phyloP scores from a whole-genome alignment of 306 rosid genomes.

The Lablab purpureus region DNA sequence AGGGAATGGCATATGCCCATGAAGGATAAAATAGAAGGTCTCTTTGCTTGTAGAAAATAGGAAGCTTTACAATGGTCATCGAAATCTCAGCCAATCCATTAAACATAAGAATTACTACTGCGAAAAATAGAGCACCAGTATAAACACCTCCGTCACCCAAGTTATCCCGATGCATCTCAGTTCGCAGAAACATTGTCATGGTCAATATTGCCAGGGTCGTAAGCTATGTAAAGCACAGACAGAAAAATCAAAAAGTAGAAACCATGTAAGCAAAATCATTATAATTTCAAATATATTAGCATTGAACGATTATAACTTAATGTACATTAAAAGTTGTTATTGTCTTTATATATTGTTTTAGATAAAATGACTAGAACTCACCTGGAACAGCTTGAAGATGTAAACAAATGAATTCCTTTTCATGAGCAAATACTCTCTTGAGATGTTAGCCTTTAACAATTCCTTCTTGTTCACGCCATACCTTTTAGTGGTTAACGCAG shows the following conservation, averaged over 20 bases:
- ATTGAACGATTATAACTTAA: neutral
- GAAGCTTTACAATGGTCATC: conserved; percentile 62
- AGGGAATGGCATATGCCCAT: conserved; percentile 69
- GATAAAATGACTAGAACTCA: conserved; percentile 22
- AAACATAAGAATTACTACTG: conserved; percentile 54
- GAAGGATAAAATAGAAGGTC: conserved; percentile 68
- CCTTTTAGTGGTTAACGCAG: conserved; percentile 59
- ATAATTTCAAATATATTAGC: neutral
- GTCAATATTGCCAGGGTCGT: conserved; percentile 51
- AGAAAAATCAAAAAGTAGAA: neutral
- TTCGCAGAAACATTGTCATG: conserved; percentile 71
- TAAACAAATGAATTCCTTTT: conserved; percentile 60
- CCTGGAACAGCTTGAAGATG: conserved; percentile 59
- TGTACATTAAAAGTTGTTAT: neutral
- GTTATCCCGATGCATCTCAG: conserved; percentile 70
- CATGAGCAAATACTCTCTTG: conserved; percentile 66
- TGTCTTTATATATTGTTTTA: neutral
- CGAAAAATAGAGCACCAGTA: conserved; percentile 59
- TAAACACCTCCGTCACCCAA: conserved; percentile 58
- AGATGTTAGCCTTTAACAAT: conserved; percentile 60
- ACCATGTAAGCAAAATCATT: neutral
- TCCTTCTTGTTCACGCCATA: conserved; percentile 57
- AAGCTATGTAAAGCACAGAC: conserved; percentile 50
- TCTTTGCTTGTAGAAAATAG: conserved; percentile 72
- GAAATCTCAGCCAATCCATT: conserved; percentile 63